Conservation (phyloP, 768 basidiomycete species). For the Collybiopsis confluens region DNA sequence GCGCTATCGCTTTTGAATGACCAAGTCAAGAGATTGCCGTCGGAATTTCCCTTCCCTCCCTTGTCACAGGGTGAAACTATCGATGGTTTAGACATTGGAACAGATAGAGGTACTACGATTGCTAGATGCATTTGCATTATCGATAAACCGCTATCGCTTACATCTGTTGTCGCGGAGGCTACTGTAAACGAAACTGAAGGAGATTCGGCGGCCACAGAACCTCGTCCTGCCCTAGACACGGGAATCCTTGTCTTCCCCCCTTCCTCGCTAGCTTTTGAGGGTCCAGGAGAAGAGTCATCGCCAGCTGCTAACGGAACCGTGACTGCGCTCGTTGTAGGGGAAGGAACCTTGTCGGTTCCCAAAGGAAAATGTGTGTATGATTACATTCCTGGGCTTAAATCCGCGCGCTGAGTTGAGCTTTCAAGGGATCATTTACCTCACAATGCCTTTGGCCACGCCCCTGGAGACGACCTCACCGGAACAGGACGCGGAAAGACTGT, state of each 20-base stretch:
- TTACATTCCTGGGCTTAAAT: too few relatives aligned
- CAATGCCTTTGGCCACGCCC: not conserved
- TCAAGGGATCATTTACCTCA: slow-evolving; percentile 22
- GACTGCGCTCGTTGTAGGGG: slow-evolving; percentile 65
- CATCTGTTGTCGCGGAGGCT: slow-evolving; percentile 17
- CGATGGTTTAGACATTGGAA: slow-evolving; percentile 1
- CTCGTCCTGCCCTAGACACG: slow-evolving; percentile 42
- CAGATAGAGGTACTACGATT: slow-evolving; percentile 16
- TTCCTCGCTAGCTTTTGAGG: slow-evolving; percentile 31
- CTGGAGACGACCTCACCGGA: not conserved
- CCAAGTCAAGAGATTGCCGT: not conserved
- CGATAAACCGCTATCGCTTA: slow-evolving; percentile 29
- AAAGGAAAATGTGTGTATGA: slow-evolving; percentile 58
- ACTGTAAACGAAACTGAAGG: slow-evolving; percentile 3
- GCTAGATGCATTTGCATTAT: slow-evolving; percentile 52
- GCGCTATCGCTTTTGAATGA: not conserved
- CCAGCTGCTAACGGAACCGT: slow-evolving; percentile 57
- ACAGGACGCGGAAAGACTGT: not conserved
- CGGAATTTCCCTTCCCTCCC: not conserved
- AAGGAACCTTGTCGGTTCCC: slow-evolving; percentile 71
- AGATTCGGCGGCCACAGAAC: slow-evolving; percentile 6
- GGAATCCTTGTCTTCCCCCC: slow-evolving; percentile 76
- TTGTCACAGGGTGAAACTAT: not conserved
- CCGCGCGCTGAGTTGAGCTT: too few relatives aligned
- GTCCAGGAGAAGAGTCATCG: slow-evolving; percentile 37